Conservation (phyloP, 2,329 filamentous ascomycete species). For the Westerdykella aurantiaca region DNA sequence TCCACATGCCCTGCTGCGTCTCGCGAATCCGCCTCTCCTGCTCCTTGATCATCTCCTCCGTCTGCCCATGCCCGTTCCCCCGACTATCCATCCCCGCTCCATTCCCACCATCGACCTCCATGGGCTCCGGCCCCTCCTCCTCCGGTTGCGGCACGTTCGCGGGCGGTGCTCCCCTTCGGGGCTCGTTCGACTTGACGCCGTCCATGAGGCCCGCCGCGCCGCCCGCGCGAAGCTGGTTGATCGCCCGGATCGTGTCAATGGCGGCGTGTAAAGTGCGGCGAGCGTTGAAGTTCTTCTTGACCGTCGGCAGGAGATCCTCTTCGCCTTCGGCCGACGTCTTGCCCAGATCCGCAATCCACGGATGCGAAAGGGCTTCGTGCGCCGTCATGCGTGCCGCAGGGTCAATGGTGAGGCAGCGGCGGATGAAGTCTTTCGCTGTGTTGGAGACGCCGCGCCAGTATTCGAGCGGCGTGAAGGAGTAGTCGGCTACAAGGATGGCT, state of each 20-base stretch:
- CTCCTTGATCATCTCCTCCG: constrained; percentile 55
- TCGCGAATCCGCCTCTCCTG: constrained; percentile 57
- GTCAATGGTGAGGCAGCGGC: constrained; percentile 84
- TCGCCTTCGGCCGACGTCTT: constrained; percentile 39
- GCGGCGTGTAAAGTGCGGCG: constrained; percentile 60
- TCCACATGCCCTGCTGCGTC: constrained; percentile 54
- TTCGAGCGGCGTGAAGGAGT: constrained; percentile 87
- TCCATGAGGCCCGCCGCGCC: constrained; percentile 57
- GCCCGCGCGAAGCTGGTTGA: constrained; percentile 61
- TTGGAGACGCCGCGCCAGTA: constrained; percentile 95
- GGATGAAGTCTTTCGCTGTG: constrained; percentile 83
- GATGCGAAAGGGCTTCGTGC: constrained; percentile 64
- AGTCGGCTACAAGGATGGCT: constrained; percentile 93
- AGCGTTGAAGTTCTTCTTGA: constrained; percentile 68
- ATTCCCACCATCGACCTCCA: constrained; percentile 54
- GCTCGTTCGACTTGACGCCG: constrained; percentile 53
- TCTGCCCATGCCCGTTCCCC: constrained; percentile 56
- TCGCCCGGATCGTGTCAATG: constrained; percentile 62
- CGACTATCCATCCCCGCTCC: constrained; percentile 57
- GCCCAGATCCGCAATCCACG: constrained; percentile 57
- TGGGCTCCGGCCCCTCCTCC: constrained; percentile 32
- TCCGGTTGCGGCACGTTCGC: constrained; percentile 32
- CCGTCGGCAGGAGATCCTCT: constrained; percentile 56
- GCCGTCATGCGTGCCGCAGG: constrained; percentile 83
- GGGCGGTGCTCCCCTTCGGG: constrained; percentile 35